Base-by-base conservation (phyloP, 805 yeast species). In the Starmera amethionina region DNA sequence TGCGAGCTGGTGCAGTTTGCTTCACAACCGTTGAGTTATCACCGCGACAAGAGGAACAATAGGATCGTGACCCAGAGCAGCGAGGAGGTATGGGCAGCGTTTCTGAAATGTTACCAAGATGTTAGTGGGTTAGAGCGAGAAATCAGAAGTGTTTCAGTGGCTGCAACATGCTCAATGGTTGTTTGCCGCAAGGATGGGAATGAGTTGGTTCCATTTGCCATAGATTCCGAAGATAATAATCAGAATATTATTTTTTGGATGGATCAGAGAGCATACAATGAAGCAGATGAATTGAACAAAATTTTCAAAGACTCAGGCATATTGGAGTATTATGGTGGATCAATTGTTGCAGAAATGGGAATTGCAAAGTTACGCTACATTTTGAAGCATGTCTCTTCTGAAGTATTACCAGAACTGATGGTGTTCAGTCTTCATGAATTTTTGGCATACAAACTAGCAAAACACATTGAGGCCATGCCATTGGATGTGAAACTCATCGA, bases 161-260 rank as follows among this genome's bases (percentile, higher is more conserved):
- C 75, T 2, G 81, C 82, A 4, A 77, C 83, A 2, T 77, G 83
- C 44, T 76, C 82, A 0, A 58, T 75, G 64, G 81, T 72, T 10
- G 73, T 75, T 1, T 55, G 63, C 49, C 47, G 50, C 40, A 51
- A 50, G 28, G 41, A 47, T 3, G 32, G 32, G 1, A 40, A 39
- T 1, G 44, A 42, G 3, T 39, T 56, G 13, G 47, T 36, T 16
- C 69, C 73, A 13, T 55, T 46, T 34, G 57, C 70, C 5, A 64
- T 62, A 30, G 52, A 60, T 36, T 49, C 53, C 19, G 55, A 34
- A 40, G 2, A 48, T 48, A 5, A n/a, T 19, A 48, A 48, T 6
- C 63, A 65, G 30, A 72, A 73, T 46, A 63, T 76, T 4, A 59
- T 77, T 5, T 62, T 77, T 37, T 77, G 83, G 82, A 77, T 77